Evolutionary conservation across 176 grass and related monocot genomes (phyloP), one percentile per base, ranked within the genome.

Genomic region (Themeda triandra): DNA sequence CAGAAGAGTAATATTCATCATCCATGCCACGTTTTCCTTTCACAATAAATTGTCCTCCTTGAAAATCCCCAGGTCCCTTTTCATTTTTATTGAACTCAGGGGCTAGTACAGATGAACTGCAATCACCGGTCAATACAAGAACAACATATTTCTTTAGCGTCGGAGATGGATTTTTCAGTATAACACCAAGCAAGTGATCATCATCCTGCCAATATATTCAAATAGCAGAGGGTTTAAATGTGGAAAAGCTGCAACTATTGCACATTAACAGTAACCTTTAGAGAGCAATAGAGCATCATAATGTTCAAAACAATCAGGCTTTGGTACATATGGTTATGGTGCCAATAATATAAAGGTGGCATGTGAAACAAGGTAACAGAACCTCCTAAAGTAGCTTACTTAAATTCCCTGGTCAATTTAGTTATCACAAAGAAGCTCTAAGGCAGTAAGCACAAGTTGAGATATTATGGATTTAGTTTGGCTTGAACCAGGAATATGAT

Each of bases 11-110:
- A 71, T 92, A 98, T 8, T 98, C 92, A 58, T 95, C 96, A 6
- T 98, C 92, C 87, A 92, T 92, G 25, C 87, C 87, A 32, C 96
- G 93, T 85, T 98, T 98, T 88, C 92, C 92, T 94, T 98, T 98
- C 21, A 91, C 78, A 92, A 98, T 79, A 74, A 98, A 88, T 72
- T 77, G 92, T 39, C 96, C 92, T 85, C 87, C 84, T 79, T 92
- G 84, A 80, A 89, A 92, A 80, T 86, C 90, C 35, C 78, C 73
- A 68, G 76, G 56, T 62, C 81, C 92, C 58, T 94, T 92, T 37
- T 90, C 89, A 80, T 53, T 76, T 84, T 91, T 75, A 72, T 79
- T 83, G 44, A 73, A 83, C n/a, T 67, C 63, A 56, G 74, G 69
- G 80, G 51, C 18, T 62, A 85, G 73, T 60, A 79, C 65, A 86